Conservation (phyloP, 352 stramenopile genomes). For the Globisporangium heterothallicum region DNA sequence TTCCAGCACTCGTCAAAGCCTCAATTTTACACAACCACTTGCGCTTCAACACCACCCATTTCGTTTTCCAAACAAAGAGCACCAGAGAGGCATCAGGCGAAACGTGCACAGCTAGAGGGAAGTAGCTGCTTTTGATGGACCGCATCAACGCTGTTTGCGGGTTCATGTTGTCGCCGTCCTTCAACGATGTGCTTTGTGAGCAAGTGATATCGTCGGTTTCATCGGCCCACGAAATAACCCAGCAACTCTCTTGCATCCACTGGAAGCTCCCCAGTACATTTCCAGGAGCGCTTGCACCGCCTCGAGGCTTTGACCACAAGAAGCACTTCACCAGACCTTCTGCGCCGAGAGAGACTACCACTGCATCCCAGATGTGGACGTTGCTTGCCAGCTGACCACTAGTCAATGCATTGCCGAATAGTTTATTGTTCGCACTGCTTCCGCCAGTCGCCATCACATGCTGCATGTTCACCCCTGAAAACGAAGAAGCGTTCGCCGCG, state of each 20-base stretch:
- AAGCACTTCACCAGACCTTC: constrained; percentile 81
- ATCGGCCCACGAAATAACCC: constrained; percentile 81
- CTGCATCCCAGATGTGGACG: constrained; percentile 48
- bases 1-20: constrained; percentile 10
- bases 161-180: constrained; percentile 81
- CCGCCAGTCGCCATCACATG: neutral
- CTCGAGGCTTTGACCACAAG: constrained; percentile 67
- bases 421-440: constrained; percentile 1
- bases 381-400: neutral
- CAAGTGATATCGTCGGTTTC: constrained; percentile 82
- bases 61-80: constrained; percentile 73
- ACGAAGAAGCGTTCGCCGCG: constrained; percentile 6
- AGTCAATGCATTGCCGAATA: constrained; percentile 3
- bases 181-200: constrained; percentile 75
- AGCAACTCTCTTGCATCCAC: constrained; percentile 76
- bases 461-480: neutral
- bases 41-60: constrained; percentile 71
- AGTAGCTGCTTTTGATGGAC: constrained; percentile 78
- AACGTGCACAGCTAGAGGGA: constrained; percentile 49
- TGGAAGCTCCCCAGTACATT: constrained; percentile 27
- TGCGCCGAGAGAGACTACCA: constrained; percentile 69
- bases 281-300: constrained; percentile 7
- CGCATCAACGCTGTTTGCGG: constrained; percentile 73
- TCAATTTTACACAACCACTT: constrained; percentile 68
- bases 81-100: constrained; percentile 56